These are phyloP conservation scores for Astragalus membranaceus DNA, from an alignment of 306 rosid genomes.

Conservation along the genomic window DNA sequence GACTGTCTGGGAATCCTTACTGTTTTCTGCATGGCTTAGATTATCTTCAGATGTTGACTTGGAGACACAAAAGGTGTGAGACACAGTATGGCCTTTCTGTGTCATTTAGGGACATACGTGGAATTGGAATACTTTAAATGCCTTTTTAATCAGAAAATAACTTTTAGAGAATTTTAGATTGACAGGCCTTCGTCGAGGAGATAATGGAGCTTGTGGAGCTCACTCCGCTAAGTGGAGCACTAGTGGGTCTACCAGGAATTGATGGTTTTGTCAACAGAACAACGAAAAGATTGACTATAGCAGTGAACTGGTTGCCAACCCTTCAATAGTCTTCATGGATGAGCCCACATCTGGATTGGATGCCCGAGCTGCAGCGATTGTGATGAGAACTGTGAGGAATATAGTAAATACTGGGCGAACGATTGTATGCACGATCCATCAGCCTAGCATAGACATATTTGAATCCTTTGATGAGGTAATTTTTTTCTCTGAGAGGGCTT, in stretches of 20 bases:
- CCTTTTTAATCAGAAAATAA: neutral
- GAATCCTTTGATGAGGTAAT: slow-evolving; percentile 97
- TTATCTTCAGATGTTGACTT: slow-evolving; percentile 75
- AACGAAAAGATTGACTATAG: slow-evolving; percentile 85
- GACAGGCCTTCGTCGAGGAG: slow-evolving; percentile 94
- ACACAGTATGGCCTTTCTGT: neutral
- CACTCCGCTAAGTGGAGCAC: slow-evolving; percentile 67
- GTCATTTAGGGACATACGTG: slow-evolving; percentile 6
- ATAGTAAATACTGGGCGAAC: slow-evolving; percentile 96
- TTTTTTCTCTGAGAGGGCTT: neutral
- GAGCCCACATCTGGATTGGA: slow-evolving; percentile 98
- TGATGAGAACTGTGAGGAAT: slow-evolving; percentile 97
- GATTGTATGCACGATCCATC: slow-evolving; percentile 97
- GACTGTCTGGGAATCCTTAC: slow-evolving; percentile 80
- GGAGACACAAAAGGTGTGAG: slow-evolving; percentile 60
- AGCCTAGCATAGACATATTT: slow-evolving; percentile 96
- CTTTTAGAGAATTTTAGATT: slow-evolving; percentile 17
- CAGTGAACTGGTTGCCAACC: slow-evolving; percentile 92
- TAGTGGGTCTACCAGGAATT: slow-evolving; percentile 89
- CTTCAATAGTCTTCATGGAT: slow-evolving; percentile 95
- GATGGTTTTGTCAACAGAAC: slow-evolving; percentile 94
- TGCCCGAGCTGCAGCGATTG: slow-evolving; percentile 97
- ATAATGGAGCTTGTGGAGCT: slow-evolving; percentile 99
- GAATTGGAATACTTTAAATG: neutral
- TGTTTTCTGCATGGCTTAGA: slow-evolving; percentile 96